Evolutionary conservation across 2,329 filamentous ascomycete genomes (phyloP).

Genomic region (Orbilia ellipsospora): DNA sequence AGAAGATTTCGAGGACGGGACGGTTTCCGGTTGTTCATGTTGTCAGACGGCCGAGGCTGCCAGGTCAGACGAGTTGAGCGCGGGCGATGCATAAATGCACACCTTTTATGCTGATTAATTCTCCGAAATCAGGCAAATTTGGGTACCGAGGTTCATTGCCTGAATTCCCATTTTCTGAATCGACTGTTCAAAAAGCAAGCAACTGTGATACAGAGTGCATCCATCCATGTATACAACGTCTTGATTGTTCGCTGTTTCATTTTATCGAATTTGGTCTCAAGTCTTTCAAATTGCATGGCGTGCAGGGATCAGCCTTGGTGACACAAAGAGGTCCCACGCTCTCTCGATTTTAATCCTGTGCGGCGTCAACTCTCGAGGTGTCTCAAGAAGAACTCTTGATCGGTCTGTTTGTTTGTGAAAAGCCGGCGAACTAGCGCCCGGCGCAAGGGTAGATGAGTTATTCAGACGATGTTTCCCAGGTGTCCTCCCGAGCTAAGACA

Average conservation of each 20-base stretch:
- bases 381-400: not conserved
- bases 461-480: no score
- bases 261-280: no score
- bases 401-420: not conserved
- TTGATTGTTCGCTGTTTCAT: no score
- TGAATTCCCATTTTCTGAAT: not conserved
- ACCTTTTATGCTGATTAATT: constrained; percentile 32
- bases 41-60: not conserved
- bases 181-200: no score
- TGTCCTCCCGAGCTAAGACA: not conserved
- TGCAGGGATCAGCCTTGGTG: constrained; percentile 9
- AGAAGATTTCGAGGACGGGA: not conserved
- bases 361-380: not conserved
- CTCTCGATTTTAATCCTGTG: not conserved
- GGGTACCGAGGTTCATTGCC: constrained; percentile 1
- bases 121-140: constrained; percentile 20
- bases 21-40: constrained; percentile 18
- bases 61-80: no score
- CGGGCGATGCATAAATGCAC: no score
- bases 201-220: no score
- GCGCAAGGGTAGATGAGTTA: not conserved
- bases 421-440: constrained; percentile 3
- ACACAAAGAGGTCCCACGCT: constrained; percentile 12
- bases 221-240: not conserved
- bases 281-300: no score